Percentiles rank a stretch among this genome's conserved stretches.
These are phyloP conservation scores for Emergomyces orientalis DNA, from an alignment of 2,329 filamentous ascomycete species.

Conservation along the genomic window DNA sequence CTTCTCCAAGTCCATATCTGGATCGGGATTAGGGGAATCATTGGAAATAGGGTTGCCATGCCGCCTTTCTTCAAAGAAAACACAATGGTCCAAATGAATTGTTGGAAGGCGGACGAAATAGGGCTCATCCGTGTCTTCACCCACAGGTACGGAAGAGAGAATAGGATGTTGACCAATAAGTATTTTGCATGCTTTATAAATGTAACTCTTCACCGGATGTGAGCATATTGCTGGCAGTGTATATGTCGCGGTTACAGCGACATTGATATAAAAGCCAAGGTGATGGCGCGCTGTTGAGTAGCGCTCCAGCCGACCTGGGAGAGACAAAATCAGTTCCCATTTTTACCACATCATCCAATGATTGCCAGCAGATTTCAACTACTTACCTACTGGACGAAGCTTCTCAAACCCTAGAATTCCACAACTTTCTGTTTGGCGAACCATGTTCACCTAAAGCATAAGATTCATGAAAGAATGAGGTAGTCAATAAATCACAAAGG, in stretches of 20 bases:
- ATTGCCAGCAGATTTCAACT: not conserved
- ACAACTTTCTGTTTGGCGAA: not conserved
- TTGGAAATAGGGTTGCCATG: slow-evolving; percentile 7
- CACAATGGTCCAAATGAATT: slow-evolving; percentile 33
- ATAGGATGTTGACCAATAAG: slow-evolving; percentile 35
- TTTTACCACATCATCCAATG: not conserved
- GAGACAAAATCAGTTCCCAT: slow-evolving; percentile 11
- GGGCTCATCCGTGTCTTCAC: slow-evolving; percentile 32
- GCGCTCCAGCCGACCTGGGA: slow-evolving; percentile 37
- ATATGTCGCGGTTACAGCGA: slow-evolving; percentile 34
- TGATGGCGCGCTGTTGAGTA: slow-evolving; percentile 38
- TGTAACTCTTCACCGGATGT: slow-evolving; percentile 22
- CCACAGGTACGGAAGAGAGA: slow-evolving; percentile 36
- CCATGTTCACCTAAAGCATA: not conserved
- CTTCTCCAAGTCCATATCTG: slow-evolving; percentile 35
- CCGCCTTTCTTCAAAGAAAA: slow-evolving; percentile 28
- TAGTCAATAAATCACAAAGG: not conserved
- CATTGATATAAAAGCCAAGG: slow-evolving; percentile 38
- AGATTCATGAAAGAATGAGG: not conserved
- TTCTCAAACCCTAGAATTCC: slow-evolving; percentile 15
- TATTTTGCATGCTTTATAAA: slow-evolving; percentile 30
- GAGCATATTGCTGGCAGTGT: slow-evolving; percentile 21
- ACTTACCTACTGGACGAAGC: slow-evolving; percentile 26
- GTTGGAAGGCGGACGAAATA: slow-evolving; percentile 39
- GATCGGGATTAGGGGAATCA: slow-evolving; percentile 8